Base-by-base conservation (phyloP, 1,139 yeast genomes). In the Yamadazyma jaroonii region DNA sequence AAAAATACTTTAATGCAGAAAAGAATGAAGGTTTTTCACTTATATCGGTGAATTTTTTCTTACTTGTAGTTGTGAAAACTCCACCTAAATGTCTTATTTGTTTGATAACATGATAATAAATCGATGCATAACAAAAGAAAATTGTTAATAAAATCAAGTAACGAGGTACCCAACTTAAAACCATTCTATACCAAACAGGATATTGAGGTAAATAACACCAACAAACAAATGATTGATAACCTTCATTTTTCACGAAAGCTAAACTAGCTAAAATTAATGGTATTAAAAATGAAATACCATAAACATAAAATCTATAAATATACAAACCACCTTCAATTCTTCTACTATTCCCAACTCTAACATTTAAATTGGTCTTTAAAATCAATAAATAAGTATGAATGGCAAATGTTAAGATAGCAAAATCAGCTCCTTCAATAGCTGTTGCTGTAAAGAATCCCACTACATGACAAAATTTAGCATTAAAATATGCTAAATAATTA, bases 361-460 rank as follows among this genome's bases (percentile, higher is more conserved):
- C 68, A 35, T 72, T 67, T 29, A 68, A 53, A 25, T 50, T 52
- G 0, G 94, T 88, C 44, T 67, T 67, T 57, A 86, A 86, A 13
- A 89, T 83, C 24, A 88, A 64, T 32, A 89, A 58, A 29, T 81
- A 88, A 6, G 92, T 84, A 58, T 89, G 96, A 14, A 88, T 60
- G 2, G 97, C 96, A 61, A 89, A 84, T 25, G 86, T 74, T 32
- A 88, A 63, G 35, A 89, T 89, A 20, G 95, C 94, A 31, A 87
- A 59, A 61, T 89, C 97, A 2, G 94, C 89, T 11, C 95, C 96
- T 58, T 88, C 95, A 22, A 86, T 84, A 24, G 90, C 75, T 29
- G 81, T 72, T 2, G 94, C 87, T 0, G 96, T 84, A 59, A 88
- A 81, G 67, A 86, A 89, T 4, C 96, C 97, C 33, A 87, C 77